Evolutionary conservation across 2,329 filamentous ascomycete genomes (phyloP).

Genomic region (Aspergillus ustus): DNA sequence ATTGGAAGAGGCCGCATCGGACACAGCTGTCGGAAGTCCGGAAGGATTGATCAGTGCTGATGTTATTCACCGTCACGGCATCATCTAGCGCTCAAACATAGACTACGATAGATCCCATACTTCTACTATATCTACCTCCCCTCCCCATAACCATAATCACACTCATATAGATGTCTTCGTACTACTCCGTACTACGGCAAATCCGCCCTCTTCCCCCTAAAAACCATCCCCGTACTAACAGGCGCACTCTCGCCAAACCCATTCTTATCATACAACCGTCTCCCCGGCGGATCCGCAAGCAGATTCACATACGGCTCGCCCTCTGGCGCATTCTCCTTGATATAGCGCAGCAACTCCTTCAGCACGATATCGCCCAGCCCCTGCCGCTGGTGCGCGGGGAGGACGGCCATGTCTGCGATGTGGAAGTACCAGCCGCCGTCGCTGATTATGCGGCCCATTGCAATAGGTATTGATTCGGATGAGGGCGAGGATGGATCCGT

Average conservation of each 20-base stretch:
- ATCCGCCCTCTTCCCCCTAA: neutral
- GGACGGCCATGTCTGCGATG: constrained; percentile 57
- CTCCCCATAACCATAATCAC: neutral
- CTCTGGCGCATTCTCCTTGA: constrained; percentile 46
- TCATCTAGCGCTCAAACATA: neutral
- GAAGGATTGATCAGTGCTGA: neutral
- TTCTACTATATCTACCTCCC: neutral
- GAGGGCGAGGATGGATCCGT: too few species aligned
- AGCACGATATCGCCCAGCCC: constrained; percentile 54
- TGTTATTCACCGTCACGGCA: neutral
- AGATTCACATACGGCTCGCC: constrained; percentile 49
- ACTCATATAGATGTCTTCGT: neutral
- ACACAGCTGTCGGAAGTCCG: neutral
- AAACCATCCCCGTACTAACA: constrained; percentile 45
- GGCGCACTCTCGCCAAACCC: constrained; percentile 52
- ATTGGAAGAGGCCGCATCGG: neutral
- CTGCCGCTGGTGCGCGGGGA: constrained; percentile 53
- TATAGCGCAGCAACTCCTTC: constrained; percentile 47
- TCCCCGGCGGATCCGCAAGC: constrained; percentile 52
- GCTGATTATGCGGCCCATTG: constrained; percentile 58
- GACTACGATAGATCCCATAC: neutral
- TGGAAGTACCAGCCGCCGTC: constrained; percentile 59
- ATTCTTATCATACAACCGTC: constrained; percentile 51
- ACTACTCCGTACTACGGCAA: neutral
- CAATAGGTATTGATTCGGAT: too few species aligned